Conservation (phyloP, 2,329 filamentous ascomycete genomes). For the Ceratocystis destructans region DNA sequence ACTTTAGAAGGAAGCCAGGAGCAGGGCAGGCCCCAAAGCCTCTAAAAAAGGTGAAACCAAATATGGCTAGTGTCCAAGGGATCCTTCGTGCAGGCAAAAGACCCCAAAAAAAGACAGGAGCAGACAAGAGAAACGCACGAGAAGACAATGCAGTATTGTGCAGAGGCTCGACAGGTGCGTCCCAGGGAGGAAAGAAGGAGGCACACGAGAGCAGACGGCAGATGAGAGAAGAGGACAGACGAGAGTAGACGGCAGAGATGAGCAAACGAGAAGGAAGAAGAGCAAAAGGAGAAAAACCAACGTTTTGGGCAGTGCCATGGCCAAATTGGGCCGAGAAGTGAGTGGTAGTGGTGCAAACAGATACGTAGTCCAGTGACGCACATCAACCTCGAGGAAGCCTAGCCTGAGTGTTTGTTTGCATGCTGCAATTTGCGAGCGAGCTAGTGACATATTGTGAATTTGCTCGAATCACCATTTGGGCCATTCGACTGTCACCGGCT, state of each 20-base stretch:
- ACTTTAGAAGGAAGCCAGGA: neutral
- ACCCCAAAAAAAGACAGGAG: neutral
- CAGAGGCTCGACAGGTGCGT: no score
- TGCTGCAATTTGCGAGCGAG: no score
- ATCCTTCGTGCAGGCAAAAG: slow-evolving; percentile 4
- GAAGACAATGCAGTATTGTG: neutral
- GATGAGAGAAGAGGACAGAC: neutral
- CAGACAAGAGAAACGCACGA: neutral
- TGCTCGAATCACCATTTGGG: no score
- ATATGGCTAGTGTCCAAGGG: neutral
- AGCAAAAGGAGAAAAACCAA: neutral
- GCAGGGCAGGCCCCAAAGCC: neutral
- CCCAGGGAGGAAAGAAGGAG: neutral
- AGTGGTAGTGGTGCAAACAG: neutral
- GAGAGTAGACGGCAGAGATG: neutral
- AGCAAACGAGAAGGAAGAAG: neutral
- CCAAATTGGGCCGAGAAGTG: neutral
- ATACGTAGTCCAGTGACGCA: neutral
- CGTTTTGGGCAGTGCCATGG: neutral
- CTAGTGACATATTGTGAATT: no score
- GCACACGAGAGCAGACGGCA: neutral
- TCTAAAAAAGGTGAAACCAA: neutral
- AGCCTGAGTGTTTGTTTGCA: no score
- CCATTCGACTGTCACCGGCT: no score
- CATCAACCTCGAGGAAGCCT: neutral